Evolutionary conservation across 305 asterid genomes (phyloP), one percentile per base, ranked within the genome.

Genomic region (Rubia peregrina): DNA sequence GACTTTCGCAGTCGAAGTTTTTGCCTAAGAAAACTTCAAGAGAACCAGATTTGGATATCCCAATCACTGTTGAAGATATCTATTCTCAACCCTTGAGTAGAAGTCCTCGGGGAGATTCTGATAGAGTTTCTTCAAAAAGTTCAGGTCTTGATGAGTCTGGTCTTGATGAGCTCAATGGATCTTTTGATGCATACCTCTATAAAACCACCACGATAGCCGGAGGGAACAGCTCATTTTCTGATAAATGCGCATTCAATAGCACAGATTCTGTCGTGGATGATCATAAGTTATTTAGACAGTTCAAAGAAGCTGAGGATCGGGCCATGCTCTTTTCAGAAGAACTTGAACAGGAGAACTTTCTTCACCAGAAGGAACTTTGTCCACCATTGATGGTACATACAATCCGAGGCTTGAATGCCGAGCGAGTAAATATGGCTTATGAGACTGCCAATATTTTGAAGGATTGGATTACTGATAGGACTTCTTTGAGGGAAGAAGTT

Each of bases 61-160:
- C 99, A 36, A 88, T 95, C 78, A 95, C 99, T 70, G 85, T 95
- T 56, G 95, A 92, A 77, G 99, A 92, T 79, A 84, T 95, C 71
- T 88, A 89, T 75, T 81, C 84, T 60, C 78, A 85, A 80, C 83
- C 79, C 80, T 67, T 77, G 72, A 82, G 79, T 65, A 80, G 81
- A 80, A 73, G 82, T 66, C 78, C 94, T 38, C 78, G 83, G 1
- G 26, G 26, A 73, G 83, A 76, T 79, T 74, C 82, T 68, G 90
- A 85, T 78, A 83, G 81, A 69, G 76, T 71, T 77, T 77, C 89
- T 51, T 82, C 65, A 13, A 81, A 77, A 30, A 78, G 75, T 62
- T 79, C 81, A 76, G 48, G 76, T 7, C 73, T 53, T 36, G 81
- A 88, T 74, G 83, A 82, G 81, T 79, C 81, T 79, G 42, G 78